phyloP scores from a whole-genome alignment of 2,329 filamentous ascomycete species.

The Elsinoe ampelina region DNA sequence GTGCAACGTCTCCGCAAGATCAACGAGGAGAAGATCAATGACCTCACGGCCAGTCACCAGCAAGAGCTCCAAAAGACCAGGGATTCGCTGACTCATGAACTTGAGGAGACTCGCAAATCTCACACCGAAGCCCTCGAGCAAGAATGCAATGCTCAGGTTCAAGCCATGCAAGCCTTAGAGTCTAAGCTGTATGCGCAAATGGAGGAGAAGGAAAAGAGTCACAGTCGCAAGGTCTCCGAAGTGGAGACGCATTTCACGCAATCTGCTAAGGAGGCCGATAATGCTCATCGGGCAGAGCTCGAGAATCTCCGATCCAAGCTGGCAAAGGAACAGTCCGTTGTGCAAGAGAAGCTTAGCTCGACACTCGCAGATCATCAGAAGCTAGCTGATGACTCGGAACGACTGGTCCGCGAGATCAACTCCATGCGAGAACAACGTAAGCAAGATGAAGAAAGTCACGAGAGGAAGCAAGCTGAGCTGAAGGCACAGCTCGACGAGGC shows the following conservation, averaged over 20 bases:
- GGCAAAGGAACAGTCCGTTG: conserved; percentile 2
- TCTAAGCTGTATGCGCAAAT: not conserved
- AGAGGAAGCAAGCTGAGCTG: conserved; percentile 14
- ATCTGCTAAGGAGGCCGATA: conserved; percentile 4
- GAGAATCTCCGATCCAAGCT: conserved; percentile 12
- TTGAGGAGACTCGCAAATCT: not conserved
- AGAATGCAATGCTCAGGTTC: not conserved
- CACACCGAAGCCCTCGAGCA: conserved; percentile 1
- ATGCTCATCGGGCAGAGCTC: conserved; percentile 7
- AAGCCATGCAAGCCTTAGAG: conserved; percentile 12
- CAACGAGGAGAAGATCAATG: conserved; percentile 12
- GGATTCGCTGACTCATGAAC: conserved; percentile 3
- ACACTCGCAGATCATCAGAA: conserved; percentile 7
- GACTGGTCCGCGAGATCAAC: not conserved
- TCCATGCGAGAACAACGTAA: conserved; percentile 12
- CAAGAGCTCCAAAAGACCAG: conserved; percentile 9
- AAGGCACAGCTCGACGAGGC: conserved; percentile 1
- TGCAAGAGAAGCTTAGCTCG: conserved; percentile 1
- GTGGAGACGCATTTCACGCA: not conserved
- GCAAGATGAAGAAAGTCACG: conserved; percentile 10
- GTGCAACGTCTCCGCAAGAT: conserved; percentile 1
- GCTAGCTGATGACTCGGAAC: conserved; percentile 2
- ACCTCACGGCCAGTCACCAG: conserved; percentile 11
- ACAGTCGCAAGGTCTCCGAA: conserved; percentile 5
- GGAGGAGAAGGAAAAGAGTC: conserved; percentile 2